These are phyloP conservation scores for Graphilbum fragrans DNA, from an alignment of 2,329 filamentous ascomycete species.

Conservation along the genomic window DNA sequence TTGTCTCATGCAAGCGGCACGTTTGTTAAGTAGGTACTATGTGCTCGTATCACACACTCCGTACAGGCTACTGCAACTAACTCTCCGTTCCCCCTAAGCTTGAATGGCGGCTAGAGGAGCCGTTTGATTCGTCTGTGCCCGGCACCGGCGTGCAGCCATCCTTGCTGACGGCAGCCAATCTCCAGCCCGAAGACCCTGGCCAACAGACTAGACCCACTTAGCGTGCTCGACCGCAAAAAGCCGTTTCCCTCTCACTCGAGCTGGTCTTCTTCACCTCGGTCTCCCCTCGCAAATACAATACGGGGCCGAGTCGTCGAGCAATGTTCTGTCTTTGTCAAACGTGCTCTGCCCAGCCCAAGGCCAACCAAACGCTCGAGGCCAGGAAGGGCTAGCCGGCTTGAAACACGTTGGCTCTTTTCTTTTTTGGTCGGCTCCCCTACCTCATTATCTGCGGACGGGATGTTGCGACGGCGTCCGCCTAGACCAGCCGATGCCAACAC, in stretches of 20 bases:
- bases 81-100: background rate
- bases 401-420: background rate
- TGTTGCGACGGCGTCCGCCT: too few species aligned
- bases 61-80: background rate
- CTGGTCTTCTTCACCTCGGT: background rate
- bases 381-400: background rate
- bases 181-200: slow-evolving; percentile 8
- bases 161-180: slow-evolving; percentile 12
- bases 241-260: background rate
- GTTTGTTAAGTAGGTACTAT: too few species aligned
- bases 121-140: slow-evolving; percentile 10
- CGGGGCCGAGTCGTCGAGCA: background rate
- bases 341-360: background rate
- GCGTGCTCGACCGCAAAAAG: slow-evolving; percentile 8
- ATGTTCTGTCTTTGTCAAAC: background rate
- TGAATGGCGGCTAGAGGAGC: slow-evolving; percentile 10
- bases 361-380: background rate
- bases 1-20: too few species aligned
- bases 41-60: background rate
- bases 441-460: too few species aligned
- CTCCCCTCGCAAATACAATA: background rate
- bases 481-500: too few species aligned
- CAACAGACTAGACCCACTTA: slow-evolving; percentile 10
- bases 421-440: too few species aligned
- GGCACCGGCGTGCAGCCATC: slow-evolving; percentile 6